Evolutionary conservation across 805 yeast species (phyloP), one percentile per base, ranked within the genome.

Genomic region (Lipomyces sp.): DNA sequence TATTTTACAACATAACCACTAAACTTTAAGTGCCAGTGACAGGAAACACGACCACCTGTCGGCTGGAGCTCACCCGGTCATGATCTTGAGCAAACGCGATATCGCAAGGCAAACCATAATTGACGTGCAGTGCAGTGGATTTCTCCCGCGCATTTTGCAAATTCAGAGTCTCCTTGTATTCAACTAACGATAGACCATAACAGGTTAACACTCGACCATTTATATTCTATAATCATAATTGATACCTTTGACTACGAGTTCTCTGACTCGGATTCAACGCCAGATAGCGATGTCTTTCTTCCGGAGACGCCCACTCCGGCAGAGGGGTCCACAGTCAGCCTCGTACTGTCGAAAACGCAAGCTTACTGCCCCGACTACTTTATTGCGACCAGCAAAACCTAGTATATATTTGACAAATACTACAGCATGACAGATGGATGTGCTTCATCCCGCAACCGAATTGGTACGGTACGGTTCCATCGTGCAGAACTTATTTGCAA

Each of bases 11-110:
- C n/a, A n/a, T n/a, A n/a, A n/a, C n/a, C n/a, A n/a, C n/a, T n/a
- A n/a, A n/a, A n/a, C 85, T 95, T 95, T 80, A 95, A 88, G 80
- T 95, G 99, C 33, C 98, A 90, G 82, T 95, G 99, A 80, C 96
- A 90, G 66, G 97, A 92, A 69, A 95, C 97, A 83, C 98, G 89
- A 77, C 99, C 99, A 72, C 85, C 81, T 80, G 94, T 97, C 63
- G 98, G 91, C 73, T 84, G 86, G 76, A 94, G 85, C 74, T 86
- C 88, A 81, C 99, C 99, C 99, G 74, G 97, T 96, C 97, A 95
- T 94, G 77, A 95, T 85, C 80, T 95, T 95, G 79, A 95, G 87
- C 77, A 94, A 82, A 24, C 24, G 24, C 24, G 24, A 24, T 24
- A 24, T 24, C 24, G 24, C 24, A 24, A 24, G 24, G 1, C 1